Percentiles rank a stretch among this genome's conserved stretches.
Conservation (phyloP, 169 alveolate genomes). For the Plasmodium relictum region DNA sequence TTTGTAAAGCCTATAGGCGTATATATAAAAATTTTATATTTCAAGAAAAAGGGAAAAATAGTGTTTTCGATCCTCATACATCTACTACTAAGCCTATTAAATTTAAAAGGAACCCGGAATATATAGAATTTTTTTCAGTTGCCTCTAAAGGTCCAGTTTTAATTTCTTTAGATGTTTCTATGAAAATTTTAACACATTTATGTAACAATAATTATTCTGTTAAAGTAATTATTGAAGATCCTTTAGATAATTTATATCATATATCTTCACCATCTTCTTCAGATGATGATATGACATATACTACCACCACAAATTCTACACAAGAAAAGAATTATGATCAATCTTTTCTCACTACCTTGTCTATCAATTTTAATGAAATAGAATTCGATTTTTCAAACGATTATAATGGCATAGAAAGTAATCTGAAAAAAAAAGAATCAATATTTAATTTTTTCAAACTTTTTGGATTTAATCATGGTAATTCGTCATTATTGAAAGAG, state of each 20-base stretch:
- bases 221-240: slow-evolving; percentile 40
- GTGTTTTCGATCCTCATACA: slow-evolving; percentile 70
- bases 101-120: slow-evolving; percentile 35
- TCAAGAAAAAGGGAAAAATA: slow-evolving; percentile 23
- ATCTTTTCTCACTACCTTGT: slow-evolving; percentile 14
- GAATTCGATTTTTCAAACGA: not conserved
- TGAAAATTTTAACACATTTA: slow-evolving; percentile 23
- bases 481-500: too few relatives aligned
- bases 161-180: slow-evolving; percentile 41
- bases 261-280: slow-evolving; percentile 9
- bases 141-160: slow-evolving; percentile 63
- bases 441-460: not conserved
- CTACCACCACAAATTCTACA: slow-evolving; percentile 16
- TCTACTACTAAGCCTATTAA: slow-evolving; percentile 32
- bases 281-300: slow-evolving; percentile 14
- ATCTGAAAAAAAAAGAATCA: not conserved
- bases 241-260: slow-evolving; percentile 26
- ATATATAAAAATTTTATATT: slow-evolving; percentile 16
- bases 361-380: slow-evolving; percentile 15
- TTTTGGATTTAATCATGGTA: too few relatives aligned
- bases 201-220: slow-evolving; percentile 26
- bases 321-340: not conserved
- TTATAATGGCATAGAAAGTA: not conserved
- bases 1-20: slow-evolving; percentile 77
- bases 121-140: slow-evolving; percentile 41